Evolutionary conservation across 768 basidiomycete species (phyloP).

Genomic region (Tephrocybe sp.): DNA sequence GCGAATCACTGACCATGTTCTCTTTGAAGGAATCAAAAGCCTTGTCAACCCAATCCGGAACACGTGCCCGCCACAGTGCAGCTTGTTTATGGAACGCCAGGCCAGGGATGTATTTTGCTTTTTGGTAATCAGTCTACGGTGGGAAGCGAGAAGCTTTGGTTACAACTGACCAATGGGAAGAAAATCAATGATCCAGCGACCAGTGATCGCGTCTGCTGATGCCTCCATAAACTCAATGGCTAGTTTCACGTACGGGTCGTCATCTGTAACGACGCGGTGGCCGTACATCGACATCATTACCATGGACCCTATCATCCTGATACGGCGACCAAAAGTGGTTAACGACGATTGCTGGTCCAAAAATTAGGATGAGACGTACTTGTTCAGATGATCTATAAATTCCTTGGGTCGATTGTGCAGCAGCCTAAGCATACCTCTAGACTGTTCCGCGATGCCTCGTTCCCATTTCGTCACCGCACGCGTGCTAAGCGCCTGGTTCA

Average conservation of each 20-base stretch:
- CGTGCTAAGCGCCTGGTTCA: slow-evolving; percentile 19
- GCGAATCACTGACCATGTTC: slow-evolving; percentile 10
- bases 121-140: no score
- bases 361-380: neutral
- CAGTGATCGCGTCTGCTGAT: slow-evolving; percentile 17
- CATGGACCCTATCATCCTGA: slow-evolving; percentile 17
- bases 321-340: neutral
- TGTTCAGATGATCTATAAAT: slow-evolving; percentile 17
- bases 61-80: slow-evolving; percentile 12
- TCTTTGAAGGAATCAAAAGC: slow-evolving; percentile 16
- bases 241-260: slow-evolving; percentile 18
- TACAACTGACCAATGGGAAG: slow-evolving; percentile 11
- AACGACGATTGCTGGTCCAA: neutral
- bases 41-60: slow-evolving; percentile 18
- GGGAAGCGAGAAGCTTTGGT: no score
- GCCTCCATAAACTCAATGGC: slow-evolving; percentile 21
- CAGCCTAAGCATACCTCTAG: slow-evolving; percentile 13
- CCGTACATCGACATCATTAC: slow-evolving; percentile 23
- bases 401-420: slow-evolving; percentile 5
- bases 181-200: slow-evolving; percentile 18
- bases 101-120: slow-evolving; percentile 16
- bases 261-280: slow-evolving; percentile 14
- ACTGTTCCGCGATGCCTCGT: slow-evolving; percentile 15
- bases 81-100: slow-evolving; percentile 15
- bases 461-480: slow-evolving; percentile 21